phyloP scores from a whole-genome alignment of 2,329 filamentous ascomycete genomes.

The Cladosporium sp. region DNA sequence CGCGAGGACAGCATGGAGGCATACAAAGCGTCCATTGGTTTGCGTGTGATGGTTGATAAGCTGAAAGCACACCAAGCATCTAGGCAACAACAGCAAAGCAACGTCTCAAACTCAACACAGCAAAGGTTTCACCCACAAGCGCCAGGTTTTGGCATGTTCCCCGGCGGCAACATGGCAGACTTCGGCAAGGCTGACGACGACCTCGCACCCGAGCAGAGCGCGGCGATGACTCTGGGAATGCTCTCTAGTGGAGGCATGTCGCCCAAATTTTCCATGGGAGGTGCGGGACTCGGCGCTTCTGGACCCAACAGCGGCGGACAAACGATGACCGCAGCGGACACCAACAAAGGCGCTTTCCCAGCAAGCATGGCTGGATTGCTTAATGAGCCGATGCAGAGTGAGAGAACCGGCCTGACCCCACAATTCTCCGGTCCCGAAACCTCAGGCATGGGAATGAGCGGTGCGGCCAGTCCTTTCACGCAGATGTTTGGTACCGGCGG shows the following conservation, averaged over 20 bases:
- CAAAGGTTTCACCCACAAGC: neutral
- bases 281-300: slow-evolving; percentile 19
- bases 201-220: slow-evolving; percentile 56
- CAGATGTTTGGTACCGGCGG: slow-evolving; percentile 32
- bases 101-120: too few species aligned
- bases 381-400: slow-evolving; percentile 28
- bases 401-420: slow-evolving; percentile 31
- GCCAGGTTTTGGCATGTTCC: slow-evolving; percentile 27
- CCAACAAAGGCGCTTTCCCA: slow-evolving; percentile 21
- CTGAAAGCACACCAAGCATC: slow-evolving; percentile 51
- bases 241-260: slow-evolving; percentile 60
- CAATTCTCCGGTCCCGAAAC: slow-evolving; percentile 28
- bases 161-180: slow-evolving; percentile 26
- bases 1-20: slow-evolving; percentile 81
- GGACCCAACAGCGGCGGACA: slow-evolving; percentile 22
- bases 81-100: slow-evolving; percentile 1
- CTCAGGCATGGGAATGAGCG: slow-evolving; percentile 26
- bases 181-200: slow-evolving; percentile 46
- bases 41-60: slow-evolving; percentile 83
- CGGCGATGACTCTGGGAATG: slow-evolving; percentile 68
- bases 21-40: slow-evolving; percentile 74
- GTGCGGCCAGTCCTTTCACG: slow-evolving; percentile 30
- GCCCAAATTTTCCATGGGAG: slow-evolving; percentile 36
- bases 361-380: slow-evolving; percentile 32
- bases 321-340: neutral